Base-by-base conservation (phyloP, 2,329 filamentous ascomycete genomes). In the Aspergillus fijiensis region DNA sequence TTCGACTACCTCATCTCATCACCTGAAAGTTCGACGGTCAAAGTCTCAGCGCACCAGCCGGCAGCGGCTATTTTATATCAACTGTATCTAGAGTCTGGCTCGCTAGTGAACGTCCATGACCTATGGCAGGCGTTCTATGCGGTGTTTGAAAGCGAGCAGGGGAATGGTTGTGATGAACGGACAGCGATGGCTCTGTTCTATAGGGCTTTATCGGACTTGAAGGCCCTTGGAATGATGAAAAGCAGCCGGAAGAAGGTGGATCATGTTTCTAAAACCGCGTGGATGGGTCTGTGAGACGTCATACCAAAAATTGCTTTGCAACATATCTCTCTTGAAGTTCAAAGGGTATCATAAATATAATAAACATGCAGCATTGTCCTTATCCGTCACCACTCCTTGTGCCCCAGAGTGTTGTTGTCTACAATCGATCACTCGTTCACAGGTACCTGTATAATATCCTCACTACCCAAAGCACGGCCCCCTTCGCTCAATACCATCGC, bases 401-500 rank as follows among this genome's bases (percentile, higher is more conserved):
- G 31, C 49, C n/a, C n/a, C 16, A 48, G 27, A 51, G 27, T 6
- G 33, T 47, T n/a, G 29, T 14, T 9, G 16, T n/a, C 25, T 11
- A n/a, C 52, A 12, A 4, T 35, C 14, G 39, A 82, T 70, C 60
- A 61, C 62, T 67, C 60, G 59, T 63, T 61, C 11, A 73, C 53
- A 9, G 83, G 70, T 62, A 85, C 79, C 73, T 95, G 88, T 56
- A 93, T 91, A 39, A 96, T 96, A 71, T 96, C 90, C 49, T 86
- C 86, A 63, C 87, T 85, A 4, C 85, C 87, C 49, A 96, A 74
- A 1, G 90, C 89, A 33, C 88, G 83, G 23, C 86, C 91, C n/a
- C 91, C 90, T 69, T 96, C 92, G 69, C 92, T 94, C 59, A 96
- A 80, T 21, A 97, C 92, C 85, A 97, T 93, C 4, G 92, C 92